Conservation (phyloP, 768 basidiomycete species). For the Roridomyces roridus region DNA sequence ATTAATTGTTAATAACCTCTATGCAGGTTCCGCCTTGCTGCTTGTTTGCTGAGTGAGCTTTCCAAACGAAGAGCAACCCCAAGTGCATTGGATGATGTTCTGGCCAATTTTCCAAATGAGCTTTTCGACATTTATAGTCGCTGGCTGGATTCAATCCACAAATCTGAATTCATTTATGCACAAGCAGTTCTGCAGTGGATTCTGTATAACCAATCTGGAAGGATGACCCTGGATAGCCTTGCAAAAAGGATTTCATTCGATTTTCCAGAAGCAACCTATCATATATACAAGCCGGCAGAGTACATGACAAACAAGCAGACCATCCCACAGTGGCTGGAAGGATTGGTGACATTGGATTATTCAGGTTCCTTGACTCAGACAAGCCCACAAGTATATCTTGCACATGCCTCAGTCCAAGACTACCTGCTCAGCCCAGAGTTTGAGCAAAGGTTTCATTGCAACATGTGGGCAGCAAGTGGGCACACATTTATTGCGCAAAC, state of each 20-base stretch:
- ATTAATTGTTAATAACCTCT: too few species aligned
- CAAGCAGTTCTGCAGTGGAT: too few species aligned
- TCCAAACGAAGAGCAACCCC: too few species aligned
- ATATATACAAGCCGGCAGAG: not conserved
- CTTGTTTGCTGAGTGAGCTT: too few species aligned
- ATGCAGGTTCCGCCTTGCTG: too few species aligned
- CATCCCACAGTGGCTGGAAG: not conserved
- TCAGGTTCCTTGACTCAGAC: not conserved
- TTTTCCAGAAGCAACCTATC: not conserved
- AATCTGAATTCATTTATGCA: too few species aligned
- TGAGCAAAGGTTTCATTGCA: not conserved
- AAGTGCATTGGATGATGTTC: too few species aligned
- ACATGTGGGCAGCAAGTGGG: not conserved
- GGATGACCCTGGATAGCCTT: too few species aligned
- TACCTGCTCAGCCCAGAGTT: not conserved
- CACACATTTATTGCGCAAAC: not conserved
- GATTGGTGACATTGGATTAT: not conserved
- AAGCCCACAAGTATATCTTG: not conserved
- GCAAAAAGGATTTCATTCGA: not conserved
- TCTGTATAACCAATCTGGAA: too few species aligned
- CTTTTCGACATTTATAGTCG: too few species aligned
- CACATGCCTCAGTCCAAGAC: slow-evolving; percentile 1
- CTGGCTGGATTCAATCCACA: too few species aligned
- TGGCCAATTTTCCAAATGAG: too few species aligned
- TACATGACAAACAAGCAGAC: not conserved